phyloP scores from a whole-genome alignment of 495 filamentous ascomycete species.

The Sporormia fimetaria region DNA sequence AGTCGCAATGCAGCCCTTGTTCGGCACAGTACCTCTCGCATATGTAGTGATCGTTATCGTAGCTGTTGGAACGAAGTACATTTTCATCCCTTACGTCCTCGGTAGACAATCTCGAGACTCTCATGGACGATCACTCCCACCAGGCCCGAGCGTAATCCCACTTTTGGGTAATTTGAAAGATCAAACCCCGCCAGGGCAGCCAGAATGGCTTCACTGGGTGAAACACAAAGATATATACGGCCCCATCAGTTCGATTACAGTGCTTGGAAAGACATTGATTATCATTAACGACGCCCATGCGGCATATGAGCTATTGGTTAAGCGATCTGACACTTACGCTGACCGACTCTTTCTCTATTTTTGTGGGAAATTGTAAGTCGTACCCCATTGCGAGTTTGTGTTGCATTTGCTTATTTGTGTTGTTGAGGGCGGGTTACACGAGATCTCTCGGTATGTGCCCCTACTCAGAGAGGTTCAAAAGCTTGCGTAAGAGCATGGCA shows the following conservation, averaged over 20 bases:
- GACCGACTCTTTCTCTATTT: not conserved
- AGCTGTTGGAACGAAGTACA: no score
- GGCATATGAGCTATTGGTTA: conserved; percentile 39
- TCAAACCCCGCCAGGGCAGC: conserved; percentile 32
- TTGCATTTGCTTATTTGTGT: no score
- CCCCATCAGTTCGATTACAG: conserved; percentile 43
- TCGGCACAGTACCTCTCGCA: no score
- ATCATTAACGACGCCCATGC: conserved; percentile 38
- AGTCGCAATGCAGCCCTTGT: no score
- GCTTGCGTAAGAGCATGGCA: no score
- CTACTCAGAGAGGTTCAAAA: no score
- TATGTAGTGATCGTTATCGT: no score
- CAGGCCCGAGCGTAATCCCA: conserved; percentile 37
- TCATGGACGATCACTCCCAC: conserved; percentile 31
- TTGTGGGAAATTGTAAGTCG: not conserved
- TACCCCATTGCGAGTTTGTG: no score
- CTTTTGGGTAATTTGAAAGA: conserved; percentile 41
- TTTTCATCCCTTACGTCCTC: not conserved
- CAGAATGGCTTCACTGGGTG: conserved; percentile 40
- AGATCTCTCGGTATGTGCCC: no score
- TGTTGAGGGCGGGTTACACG: no score
- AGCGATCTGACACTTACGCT: conserved; percentile 37
- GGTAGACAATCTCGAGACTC: not conserved
- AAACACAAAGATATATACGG: conserved; percentile 44
- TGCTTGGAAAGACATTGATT: conserved; percentile 39